phyloP scores from a whole-genome alignment of 495 filamentous ascomycete genomes.

The Penicillium steckii region DNA sequence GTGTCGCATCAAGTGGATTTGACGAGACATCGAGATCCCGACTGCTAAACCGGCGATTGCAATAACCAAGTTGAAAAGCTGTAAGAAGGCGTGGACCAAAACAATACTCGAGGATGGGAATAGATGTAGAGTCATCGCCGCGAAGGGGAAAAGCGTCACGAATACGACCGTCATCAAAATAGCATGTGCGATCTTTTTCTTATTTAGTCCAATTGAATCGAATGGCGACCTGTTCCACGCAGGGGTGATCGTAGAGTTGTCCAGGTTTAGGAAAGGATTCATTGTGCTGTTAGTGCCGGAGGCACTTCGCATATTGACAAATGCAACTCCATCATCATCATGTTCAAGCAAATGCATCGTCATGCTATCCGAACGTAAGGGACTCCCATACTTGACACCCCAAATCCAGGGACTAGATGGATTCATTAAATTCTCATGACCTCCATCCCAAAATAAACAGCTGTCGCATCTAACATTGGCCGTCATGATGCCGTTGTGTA shows the following conservation, averaged over 20 bases:
- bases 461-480: slow-evolving; percentile 63
- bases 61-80: slow-evolving; percentile 54
- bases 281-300: slow-evolving; percentile 40
- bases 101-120: slow-evolving; percentile 33
- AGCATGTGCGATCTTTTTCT: slow-evolving; percentile 41
- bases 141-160: slow-evolving; percentile 51
- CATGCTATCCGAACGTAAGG: slow-evolving; percentile 53
- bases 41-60: slow-evolving; percentile 61
- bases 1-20: slow-evolving; percentile 17
- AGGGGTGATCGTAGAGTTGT: background rate
- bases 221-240: slow-evolving; percentile 3
- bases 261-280: slow-evolving; percentile 57
- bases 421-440: slow-evolving; percentile 41
- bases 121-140: slow-evolving; percentile 45
- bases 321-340: slow-evolving; percentile 29
- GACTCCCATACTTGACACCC: slow-evolving; percentile 56
- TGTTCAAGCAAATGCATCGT: slow-evolving; percentile 58
- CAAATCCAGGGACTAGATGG: slow-evolving; percentile 62
- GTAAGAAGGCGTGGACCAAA: slow-evolving; percentile 56
- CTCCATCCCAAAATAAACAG: slow-evolving; percentile 57
- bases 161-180: slow-evolving; percentile 43
- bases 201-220: slow-evolving; percentile 10
- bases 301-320: slow-evolving; percentile 16
- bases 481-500: slow-evolving; percentile 51
- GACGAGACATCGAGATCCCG: slow-evolving; percentile 52